A percentile compares a stretch with the other conserved stretches of the same genome.
Evolutionary conservation across 78 protist genomes (phyloP).

Genomic region (Dictyostelium firmibasis): DNA sequence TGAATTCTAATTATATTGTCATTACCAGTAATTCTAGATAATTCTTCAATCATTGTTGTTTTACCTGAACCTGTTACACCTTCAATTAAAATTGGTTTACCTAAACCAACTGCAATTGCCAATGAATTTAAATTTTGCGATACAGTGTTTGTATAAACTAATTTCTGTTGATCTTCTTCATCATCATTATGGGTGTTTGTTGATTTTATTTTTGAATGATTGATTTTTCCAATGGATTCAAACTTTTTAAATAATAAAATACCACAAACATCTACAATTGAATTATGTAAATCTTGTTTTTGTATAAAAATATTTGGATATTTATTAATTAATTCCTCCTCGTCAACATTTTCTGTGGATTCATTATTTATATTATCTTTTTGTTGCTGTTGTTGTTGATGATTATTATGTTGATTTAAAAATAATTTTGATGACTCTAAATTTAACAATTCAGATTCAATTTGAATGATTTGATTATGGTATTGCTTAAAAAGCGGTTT

Average conservation of each 20-base stretch:
- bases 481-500: slow-evolving; percentile 20
- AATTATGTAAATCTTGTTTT: slow-evolving; percentile 18
- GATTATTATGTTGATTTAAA: background rate
- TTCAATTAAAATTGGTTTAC: slow-evolving; percentile 88
- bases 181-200: too few species aligned
- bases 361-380: background rate
- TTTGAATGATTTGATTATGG: slow-evolving; percentile 47
- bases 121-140: slow-evolving; percentile 76
- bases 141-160: slow-evolving; percentile 84
- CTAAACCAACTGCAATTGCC: slow-evolving; percentile 86
- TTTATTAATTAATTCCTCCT: background rate
- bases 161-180: background rate
- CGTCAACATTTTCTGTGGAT: background rate
- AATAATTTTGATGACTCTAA: slow-evolving; percentile 53
- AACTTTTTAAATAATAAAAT: slow-evolving; percentile 53
- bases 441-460: slow-evolving; percentile 32
- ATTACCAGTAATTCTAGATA: slow-evolving; percentile 84
- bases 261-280: slow-evolving; percentile 72
- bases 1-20: slow-evolving; percentile 81
- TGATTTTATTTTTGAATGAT: too few species aligned
- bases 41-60: slow-evolving; percentile 85
- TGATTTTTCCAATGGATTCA: background rate
- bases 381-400: background rate
- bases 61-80: slow-evolving; percentile 96
- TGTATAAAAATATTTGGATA: slow-evolving; percentile 10